A percentile compares a stretch with the other conserved stretches of the same genome.
phyloP scores from a whole-genome alignment of 1,139 yeast genomes.

The Hyphopichia burtonii region DNA sequence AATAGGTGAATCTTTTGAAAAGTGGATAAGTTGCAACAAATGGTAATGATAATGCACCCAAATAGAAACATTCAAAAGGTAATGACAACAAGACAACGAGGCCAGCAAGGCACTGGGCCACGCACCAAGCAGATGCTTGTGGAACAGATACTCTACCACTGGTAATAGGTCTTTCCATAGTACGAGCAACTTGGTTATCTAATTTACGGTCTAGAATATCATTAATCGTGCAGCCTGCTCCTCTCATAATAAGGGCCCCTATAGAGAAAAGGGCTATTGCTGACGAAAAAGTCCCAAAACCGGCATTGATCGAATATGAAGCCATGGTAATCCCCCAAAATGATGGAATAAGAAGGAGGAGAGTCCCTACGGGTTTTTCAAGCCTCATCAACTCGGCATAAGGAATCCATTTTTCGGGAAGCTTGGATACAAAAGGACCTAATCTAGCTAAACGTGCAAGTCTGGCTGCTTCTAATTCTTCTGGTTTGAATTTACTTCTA shows the following conservation, averaged over 20 bases:
- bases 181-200: conserved; percentile 83
- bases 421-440: conserved; percentile 55
- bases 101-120: conserved; percentile 76
- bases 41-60: conserved; percentile 80
- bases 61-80: conserved; percentile 77
- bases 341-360: conserved; percentile 75
- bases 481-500: conserved; percentile 39
- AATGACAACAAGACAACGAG: conserved; percentile 67
- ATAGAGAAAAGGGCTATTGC: conserved; percentile 68
- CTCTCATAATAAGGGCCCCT: conserved; percentile 91
- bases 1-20: conserved; percentile 90
- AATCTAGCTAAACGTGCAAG: conserved; percentile 56
- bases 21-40: conserved; percentile 86
- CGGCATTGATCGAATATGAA: conserved; percentile 68
- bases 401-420: conserved; percentile 78
- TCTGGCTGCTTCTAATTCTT: conserved; percentile 58
- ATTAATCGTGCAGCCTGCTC: conserved; percentile 96
- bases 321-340: conserved; percentile 88
- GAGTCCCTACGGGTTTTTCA: conserved; percentile 93
- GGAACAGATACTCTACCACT: conserved; percentile 73
- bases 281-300: conserved; percentile 56
- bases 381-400: conserved; percentile 88
- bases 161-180: conserved; percentile 87
- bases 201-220: conserved; percentile 82
- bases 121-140: conserved; percentile 74